Evolutionary conservation across 495 filamentous ascomycete genomes (phyloP), one percentile per base, ranked within the genome.

Genomic region (Penicillium alfredii): DNA sequence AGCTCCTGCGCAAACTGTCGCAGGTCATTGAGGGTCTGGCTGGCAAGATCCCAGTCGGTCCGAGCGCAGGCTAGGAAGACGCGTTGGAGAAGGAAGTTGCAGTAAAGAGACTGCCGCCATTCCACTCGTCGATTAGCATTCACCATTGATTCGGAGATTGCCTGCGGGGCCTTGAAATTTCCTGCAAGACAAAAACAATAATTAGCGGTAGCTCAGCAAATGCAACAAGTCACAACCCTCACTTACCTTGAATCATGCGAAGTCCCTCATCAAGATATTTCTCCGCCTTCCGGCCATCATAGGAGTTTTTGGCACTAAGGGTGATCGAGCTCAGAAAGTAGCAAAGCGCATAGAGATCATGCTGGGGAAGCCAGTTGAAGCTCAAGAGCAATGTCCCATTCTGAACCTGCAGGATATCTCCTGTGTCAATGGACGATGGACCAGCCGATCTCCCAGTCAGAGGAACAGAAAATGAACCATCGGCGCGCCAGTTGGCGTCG

Each of bases 391-490:
- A 37, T 1, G 60, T 68, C 9, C 70, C 69, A 25, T 61, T 62
- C 8, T 68, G 54, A 13, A 66, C 62, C 32, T 64, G 68, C 31
- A 69, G 59, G 24, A 68, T 70, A 40, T 64, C 69, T 22, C 59
- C 68, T 8, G 53, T 64, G 33, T 63, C 68, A 15, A 63, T 64
- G 8, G 52, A 71, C 30, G 57, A 74, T 5, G 61, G 73, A 37
- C 60, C 69, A 25, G 52, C 64, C 32, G 56, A 73, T 54, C 62
- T 64, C 6, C 61, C 60, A 27, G 64, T 78, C 7, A 99, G 71
- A 0, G 86, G 84, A 21, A 99, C 66, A 9, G 75, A 63, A 28
- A 99, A 77, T n/a, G 78, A 77, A 5, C 85, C 80, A 36, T 84
- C 76, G 14, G 67, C 44, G 4, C 64, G 57, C 84, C 84, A 88